phyloP scores from a whole-genome alignment of 169 alveolate species.

The Plasmodium gonderi region DNA sequence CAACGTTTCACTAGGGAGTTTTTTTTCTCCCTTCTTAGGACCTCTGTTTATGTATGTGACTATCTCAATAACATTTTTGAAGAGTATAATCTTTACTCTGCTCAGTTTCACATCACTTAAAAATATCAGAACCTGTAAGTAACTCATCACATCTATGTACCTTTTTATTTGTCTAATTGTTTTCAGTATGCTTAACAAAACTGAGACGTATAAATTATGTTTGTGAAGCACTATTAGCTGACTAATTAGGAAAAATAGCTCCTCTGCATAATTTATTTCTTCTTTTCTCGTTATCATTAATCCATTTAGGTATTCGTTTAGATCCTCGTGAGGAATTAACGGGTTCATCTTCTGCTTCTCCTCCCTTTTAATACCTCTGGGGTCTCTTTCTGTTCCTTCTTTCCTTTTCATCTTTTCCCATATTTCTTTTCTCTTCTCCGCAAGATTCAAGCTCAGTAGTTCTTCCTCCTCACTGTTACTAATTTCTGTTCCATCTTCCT shows the following conservation, averaged over 20 bases:
- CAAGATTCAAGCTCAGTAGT: not conserved
- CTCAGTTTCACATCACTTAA: conserved; percentile 27
- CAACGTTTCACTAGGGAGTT: not conserved
- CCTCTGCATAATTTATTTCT: conserved; percentile 43
- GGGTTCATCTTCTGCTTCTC: conserved; percentile 3
- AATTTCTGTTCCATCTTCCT: not conserved
- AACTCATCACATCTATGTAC: not conserved
- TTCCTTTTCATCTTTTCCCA: not conserved
- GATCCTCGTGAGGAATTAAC: not conserved
- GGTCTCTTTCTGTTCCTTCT: not conserved
- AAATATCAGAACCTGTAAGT: conserved; percentile 16
- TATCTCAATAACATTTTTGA: conserved; percentile 20
- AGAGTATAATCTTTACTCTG: not conserved
- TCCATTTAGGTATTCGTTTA: conserved; percentile 41
- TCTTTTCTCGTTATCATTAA: conserved; percentile 35
- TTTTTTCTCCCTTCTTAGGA: not conserved
- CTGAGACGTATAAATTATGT: not conserved
- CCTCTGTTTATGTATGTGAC: not conserved
- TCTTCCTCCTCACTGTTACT: not conserved
- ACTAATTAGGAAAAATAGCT: conserved; percentile 14
- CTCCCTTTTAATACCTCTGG: not conserved
- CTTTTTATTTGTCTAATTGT: conserved; percentile 1
- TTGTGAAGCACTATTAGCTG: conserved; percentile 18
- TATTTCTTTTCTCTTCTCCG: conserved; percentile 32
- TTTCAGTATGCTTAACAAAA: conserved; percentile 24